A percentile compares a stretch with the other conserved stretches of the same genome.
These are phyloP conservation scores for Venturia asperata DNA, from an alignment of 2,329 filamentous ascomycete species.

Conservation along the genomic window DNA sequence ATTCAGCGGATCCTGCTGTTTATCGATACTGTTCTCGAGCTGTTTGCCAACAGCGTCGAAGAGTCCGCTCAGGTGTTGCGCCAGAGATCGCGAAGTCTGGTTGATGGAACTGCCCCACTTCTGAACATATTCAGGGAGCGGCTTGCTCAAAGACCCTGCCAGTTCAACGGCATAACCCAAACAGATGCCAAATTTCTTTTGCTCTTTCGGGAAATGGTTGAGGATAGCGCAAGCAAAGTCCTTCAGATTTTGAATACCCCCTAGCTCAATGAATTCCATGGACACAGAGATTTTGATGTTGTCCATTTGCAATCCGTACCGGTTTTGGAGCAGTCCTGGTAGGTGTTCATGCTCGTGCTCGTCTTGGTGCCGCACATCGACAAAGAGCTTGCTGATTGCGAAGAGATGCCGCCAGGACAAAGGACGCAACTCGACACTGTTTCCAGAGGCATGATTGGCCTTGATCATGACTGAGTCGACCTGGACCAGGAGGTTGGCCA, in stretches of 20 bases:
- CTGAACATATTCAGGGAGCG: not conserved
- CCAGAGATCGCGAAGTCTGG: not conserved
- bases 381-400: constrained; percentile 7
- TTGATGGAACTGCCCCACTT: not conserved
- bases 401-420: constrained; percentile 6
- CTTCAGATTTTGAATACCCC: not conserved
- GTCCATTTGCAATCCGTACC: not conserved
- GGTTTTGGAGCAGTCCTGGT: not conserved
- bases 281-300: not conserved
- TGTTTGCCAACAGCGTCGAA: constrained; percentile 6
- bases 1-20: constrained; percentile 16
- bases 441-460: not conserved
- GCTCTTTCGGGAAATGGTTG: not conserved
- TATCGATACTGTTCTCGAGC: constrained; percentile 9
- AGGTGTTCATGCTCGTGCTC: constrained; percentile 7
- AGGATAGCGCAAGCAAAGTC: constrained; percentile 2
- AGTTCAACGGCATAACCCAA: not conserved
- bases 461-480: constrained; percentile 12
- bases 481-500: constrained; percentile 4
- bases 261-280: not conserved
- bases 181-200: not conserved
- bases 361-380: constrained; percentile 1
- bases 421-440: not conserved
- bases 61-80: not conserved
- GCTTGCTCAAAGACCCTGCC: not conserved